Base-by-base conservation (phyloP, 768 basidiomycete species). In the Lenzites betulinus region DNA sequence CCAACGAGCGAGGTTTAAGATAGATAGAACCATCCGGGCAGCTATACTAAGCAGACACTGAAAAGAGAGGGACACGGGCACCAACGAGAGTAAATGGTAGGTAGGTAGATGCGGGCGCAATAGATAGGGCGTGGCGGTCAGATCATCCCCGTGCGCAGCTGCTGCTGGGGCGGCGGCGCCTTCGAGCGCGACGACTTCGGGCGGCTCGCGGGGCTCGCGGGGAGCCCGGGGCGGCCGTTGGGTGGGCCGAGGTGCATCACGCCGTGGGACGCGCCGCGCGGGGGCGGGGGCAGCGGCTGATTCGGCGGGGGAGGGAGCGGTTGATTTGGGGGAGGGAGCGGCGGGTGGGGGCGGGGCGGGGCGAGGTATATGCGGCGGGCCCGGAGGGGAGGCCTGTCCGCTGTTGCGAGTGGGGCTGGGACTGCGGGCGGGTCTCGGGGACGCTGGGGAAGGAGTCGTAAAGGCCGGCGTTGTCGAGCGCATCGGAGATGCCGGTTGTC, bases 371-470 rank as follows among this genome's bases (percentile, higher is more conserved):
- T 33, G 54, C 54, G 33, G 46, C 58, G 8, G 59, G 60, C 15
- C 52, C 51, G n/a, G 62, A 9, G 20, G 61, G 61, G 2, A 62
- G 39, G 12, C 61, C 49, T 7, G 15, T 39, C 47, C 35, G 44
- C 38, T 38, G 7, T 20, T 47, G 15, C 20, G 25, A 26, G 44
- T 56, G 3, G 15, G 30, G 49, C 30, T 18, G 38, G 22, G 39
- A 8, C 16, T 30, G 26, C 26, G 65, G 65, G 15, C 48, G 48
- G n/a, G 18, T 54, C 7, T 58, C 76, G 1, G 89, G 89, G 6
- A 90, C 88, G 35, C 82, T 81, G 23, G 90, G 90, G 72, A 91
- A 90, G 7, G 87, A 81, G 59, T 90, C 88, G 64, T 86, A 88
- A 23, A 89, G 73, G 12, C 82, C 82, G 39, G 51, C 39, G 61